These are phyloP conservation scores for Vigna mungo DNA, from an alignment of 306 rosid genomes.

Conservation along the genomic window DNA sequence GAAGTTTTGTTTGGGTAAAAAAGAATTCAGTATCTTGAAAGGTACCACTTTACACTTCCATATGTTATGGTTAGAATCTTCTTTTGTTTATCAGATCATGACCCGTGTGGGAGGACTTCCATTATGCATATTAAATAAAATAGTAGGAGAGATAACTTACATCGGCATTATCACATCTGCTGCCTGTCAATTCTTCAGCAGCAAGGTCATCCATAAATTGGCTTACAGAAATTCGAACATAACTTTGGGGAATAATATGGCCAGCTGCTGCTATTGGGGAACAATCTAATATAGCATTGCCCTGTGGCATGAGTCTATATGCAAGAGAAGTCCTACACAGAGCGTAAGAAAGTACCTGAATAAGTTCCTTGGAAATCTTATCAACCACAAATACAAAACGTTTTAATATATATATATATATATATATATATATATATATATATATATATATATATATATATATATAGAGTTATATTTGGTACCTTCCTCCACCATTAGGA, in stretches of 20 bases:
- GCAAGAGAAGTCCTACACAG: slow-evolving; percentile 87
- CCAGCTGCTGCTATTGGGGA: slow-evolving; percentile 96
- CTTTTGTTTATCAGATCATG: slow-evolving; percentile 6
- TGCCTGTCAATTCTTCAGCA: slow-evolving; percentile 81
- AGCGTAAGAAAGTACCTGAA: slow-evolving; percentile 44
- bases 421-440: not conserved
- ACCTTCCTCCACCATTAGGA: slow-evolving; percentile 82
- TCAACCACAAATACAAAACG: slow-evolving; percentile 23
- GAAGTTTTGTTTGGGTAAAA: slow-evolving; percentile 17
- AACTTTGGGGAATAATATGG: slow-evolving; percentile 90
- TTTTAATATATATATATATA: not conserved
- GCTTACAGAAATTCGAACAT: slow-evolving; percentile 94
- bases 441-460: too few species aligned
- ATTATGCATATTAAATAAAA: slow-evolving; percentile 23
- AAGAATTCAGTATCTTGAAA: slow-evolving; percentile 26
- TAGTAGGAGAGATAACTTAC: slow-evolving; percentile 61
- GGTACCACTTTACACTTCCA: slow-evolving; percentile 31
- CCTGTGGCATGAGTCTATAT: slow-evolving; percentile 96
- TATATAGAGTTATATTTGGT: not conserved
- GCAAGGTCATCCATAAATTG: slow-evolving; percentile 99
- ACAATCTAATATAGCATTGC: slow-evolving; percentile 89
- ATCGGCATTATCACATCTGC: slow-evolving; percentile 63
- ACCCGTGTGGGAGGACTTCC: slow-evolving; percentile 13
- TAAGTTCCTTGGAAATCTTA: slow-evolving; percentile 46
- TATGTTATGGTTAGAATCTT: slow-evolving; percentile 28